Evolutionary conservation across 176 grass and related monocot genomes (phyloP), one percentile per base, ranked within the genome.

Genomic region (Eremochloa ophiuroides): DNA sequence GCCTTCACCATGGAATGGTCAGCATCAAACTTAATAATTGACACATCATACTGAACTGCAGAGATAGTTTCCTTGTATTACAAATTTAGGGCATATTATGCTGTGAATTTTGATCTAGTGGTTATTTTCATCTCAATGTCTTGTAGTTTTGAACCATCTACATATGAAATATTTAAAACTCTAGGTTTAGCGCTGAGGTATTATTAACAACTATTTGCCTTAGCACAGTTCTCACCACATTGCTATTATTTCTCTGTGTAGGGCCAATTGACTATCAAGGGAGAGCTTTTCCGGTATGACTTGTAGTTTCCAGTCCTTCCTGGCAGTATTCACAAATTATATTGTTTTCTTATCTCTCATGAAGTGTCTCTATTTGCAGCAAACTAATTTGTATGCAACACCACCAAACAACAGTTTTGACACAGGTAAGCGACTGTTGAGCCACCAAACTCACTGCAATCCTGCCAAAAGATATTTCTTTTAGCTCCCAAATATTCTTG

Each of bases 1-100:
- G 64, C 60, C 87, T 80, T 41, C 82, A 62, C 62, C 83, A 50
- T 86, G 88, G 93, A 98, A 95, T 88, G 95, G 92, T 98, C 70
- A 89, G 85, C 77, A 62, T 42, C 50, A 61, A 61, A 81, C 29
- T 51, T 51, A 39, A 53, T 22, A 10, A 63, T 62, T 69, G 34
- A n/a, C 56, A 3, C 60, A 62, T 82, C 41, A 11, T 76, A 55
- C 22, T 1, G 48, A 70, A 80, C 31, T 68, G 35, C 15, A 41
- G 48, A 41, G 37, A 11, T 31, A 15, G 66, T 65, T 80, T 53
- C 12, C 68, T 80, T 64, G 33, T 25, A 8, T 55, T 66, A 41
- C 26, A 15, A 30, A 16, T 40, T 25, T n/a, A n/a, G 29, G 66
- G 17, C 20, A 18, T 12, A 3, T 27, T 40, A 37, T 58, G 56